Base-by-base conservation (phyloP, 108 stramenopile genomes). In the Epipyxis sp. region DNA sequence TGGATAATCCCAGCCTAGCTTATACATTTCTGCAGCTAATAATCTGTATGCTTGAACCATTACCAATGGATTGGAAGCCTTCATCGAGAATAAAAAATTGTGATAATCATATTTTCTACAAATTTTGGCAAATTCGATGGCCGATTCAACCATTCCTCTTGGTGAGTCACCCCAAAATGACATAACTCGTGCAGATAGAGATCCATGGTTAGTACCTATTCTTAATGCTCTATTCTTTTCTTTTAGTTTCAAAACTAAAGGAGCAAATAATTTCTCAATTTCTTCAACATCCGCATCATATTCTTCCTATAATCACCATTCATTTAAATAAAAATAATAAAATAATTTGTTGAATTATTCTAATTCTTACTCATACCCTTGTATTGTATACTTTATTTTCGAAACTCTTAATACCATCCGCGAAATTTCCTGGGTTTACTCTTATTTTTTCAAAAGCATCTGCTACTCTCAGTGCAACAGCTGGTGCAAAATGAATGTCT, bases 61-160 rank as follows among this genome's bases (percentile, higher is more conserved):
- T 62, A 97, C 96, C 69, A 97, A 81, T n/a, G 96, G 96, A 67
- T 97, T 97, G 62, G 91, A 92, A 13, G 96, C 92, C 89, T 97
- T 97, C 96, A 97, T 97, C 71, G 93, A 94, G 79, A 97, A 97
- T 78, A 97, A 92, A 86, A 97, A 97, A 89, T 97, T 97, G 91
- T 97, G 96, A 82, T 79, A 97, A 74, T 97, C 92, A 81, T 93
- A 89, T 44, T 83, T 85, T 42, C 96, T 89, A 85, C 96, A 97
- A 68, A 97, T 95, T 82, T 96, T 92, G 2, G 95, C 95, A 80
- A 96, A 96, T 85, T 96, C 95, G 71, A 96, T 86, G 40, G 95
- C 95, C 29, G 90, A 91, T 85, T 97, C 96, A 44, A 97, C 96
- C 96, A 97, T 97, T 80, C 96, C 96, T 43, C 92, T 90, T n/a